A percentile compares a stretch with the other conserved stretches of the same genome.
phyloP scores from a whole-genome alignment of 2,329 filamentous ascomycete species.

The Torrubiella hemipterigena region DNA sequence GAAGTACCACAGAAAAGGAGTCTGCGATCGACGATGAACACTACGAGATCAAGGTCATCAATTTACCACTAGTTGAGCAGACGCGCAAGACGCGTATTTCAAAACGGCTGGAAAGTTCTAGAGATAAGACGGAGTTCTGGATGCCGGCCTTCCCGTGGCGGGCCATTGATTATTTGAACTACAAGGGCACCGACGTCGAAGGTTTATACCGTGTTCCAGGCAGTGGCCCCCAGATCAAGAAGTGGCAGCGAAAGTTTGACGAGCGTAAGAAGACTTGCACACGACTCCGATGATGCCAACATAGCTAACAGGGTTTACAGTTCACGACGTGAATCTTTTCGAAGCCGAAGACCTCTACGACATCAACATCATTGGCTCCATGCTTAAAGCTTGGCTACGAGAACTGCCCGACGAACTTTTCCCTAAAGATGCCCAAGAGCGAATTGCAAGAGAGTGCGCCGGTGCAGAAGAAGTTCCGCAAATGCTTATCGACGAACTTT shows the following conservation, averaged over 20 bases:
- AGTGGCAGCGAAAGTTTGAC: slow-evolving; percentile 87
- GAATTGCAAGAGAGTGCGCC: slow-evolving; percentile 67
- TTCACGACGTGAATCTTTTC: slow-evolving; percentile 82
- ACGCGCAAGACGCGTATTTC: slow-evolving; percentile 86
- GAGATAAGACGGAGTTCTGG: slow-evolving; percentile 97
- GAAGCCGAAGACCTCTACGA: slow-evolving; percentile 82
- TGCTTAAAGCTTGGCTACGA: slow-evolving; percentile 93
- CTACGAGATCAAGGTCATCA: slow-evolving; percentile 76
- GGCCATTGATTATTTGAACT: slow-evolving; percentile 92
- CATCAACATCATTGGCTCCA: slow-evolving; percentile 90
- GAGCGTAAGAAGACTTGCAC: slow-evolving; percentile 61
- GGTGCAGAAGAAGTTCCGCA: slow-evolving; percentile 73
- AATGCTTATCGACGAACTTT: slow-evolving; percentile 79
- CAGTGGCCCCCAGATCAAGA: slow-evolving; percentile 80
- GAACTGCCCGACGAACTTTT: slow-evolving; percentile 92
- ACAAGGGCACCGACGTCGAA: slow-evolving; percentile 87
- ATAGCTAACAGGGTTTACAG: slow-evolving; percentile 25
- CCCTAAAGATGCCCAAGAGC: slow-evolving; percentile 70
- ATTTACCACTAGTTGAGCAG: slow-evolving; percentile 75
- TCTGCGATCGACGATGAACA: slow-evolving; percentile 63
- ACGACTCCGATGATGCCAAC: neutral
- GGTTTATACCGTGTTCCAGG: slow-evolving; percentile 88
- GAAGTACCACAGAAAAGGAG: slow-evolving; percentile 56
- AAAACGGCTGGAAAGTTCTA: slow-evolving; percentile 73
- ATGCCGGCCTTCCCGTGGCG: slow-evolving; percentile 95